Evolutionary conservation across 192 early-diverging fungal genomes (phyloP).

Genomic region (Allomyces javanicus): DNA sequence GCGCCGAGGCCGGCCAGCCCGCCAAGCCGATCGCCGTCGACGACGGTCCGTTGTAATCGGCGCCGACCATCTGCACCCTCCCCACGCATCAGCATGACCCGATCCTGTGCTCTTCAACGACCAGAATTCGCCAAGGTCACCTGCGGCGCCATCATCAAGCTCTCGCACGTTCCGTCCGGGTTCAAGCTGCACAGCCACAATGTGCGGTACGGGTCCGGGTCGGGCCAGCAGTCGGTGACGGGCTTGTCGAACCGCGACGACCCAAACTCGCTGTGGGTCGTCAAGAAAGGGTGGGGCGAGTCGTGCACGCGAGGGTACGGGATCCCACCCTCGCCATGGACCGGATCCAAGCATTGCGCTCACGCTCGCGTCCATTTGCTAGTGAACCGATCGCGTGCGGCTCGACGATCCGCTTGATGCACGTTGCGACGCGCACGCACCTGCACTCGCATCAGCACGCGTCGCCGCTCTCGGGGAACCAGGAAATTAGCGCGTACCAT

Average conservation of each 20-base stretch:
- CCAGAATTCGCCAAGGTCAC: slow-evolving; percentile 26
- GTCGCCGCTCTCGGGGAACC: background rate
- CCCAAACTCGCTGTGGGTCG: slow-evolving; percentile 16
- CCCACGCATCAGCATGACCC: too few species aligned
- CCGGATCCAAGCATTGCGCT: background rate
- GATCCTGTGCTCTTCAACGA: too few species aligned
- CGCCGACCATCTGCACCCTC: too few species aligned
- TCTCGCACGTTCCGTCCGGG: slow-evolving; percentile 19
- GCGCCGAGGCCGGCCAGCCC: too few species aligned
- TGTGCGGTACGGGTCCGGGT: slow-evolving; percentile 24
- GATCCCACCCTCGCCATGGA: too few species aligned
- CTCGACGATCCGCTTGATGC: background rate
- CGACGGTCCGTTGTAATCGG: too few species aligned
- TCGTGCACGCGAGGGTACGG: background rate
- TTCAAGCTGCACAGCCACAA: slow-evolving; percentile 29
- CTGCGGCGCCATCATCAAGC: slow-evolving; percentile 25
- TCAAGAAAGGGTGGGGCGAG: background rate
- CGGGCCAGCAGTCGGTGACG: slow-evolving; percentile 34
- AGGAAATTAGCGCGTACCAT: background rate
- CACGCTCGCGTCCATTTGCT: too few species aligned
- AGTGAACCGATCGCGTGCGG: background rate
- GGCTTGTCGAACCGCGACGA: slow-evolving; percentile 22
- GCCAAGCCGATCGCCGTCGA: too few species aligned
- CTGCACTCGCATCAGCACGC: background rate
- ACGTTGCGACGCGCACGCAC: background rate